Percentiles rank a stretch among this genome's conserved stretches.
phyloP scores from a whole-genome alignment of 148 eudicot species.

The Camellia granthamiana region DNA sequence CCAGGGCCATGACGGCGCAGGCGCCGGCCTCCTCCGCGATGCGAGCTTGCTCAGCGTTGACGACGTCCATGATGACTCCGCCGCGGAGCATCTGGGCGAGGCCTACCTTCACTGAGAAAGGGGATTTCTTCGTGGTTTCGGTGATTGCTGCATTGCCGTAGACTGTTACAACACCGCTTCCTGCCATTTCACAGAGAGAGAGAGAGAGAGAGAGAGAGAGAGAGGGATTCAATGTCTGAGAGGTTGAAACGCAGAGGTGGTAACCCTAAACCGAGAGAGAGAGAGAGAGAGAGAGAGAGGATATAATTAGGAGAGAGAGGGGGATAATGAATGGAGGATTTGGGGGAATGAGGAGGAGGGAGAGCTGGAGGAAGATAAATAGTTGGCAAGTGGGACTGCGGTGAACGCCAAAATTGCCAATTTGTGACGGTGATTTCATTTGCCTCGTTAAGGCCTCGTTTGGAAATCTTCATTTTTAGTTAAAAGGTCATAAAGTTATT shows the following conservation, averaged over 20 bases:
- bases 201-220: conserved; percentile 8
- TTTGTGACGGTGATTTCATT: background rate
- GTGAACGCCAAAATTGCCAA: background rate
- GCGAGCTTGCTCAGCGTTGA: conserved; percentile 81
- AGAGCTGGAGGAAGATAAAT: background rate
- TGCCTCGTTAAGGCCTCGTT: too few relatives aligned
- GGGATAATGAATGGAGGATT: background rate
- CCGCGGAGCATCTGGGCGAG: conserved; percentile 97
- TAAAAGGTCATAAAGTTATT: too few relatives aligned
- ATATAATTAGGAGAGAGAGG: background rate
- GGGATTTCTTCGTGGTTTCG: conserved; percentile 64
- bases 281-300: background rate
- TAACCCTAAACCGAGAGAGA: background rate
- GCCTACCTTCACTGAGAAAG: conserved; percentile 93
- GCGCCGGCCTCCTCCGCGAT: conserved; percentile 96
- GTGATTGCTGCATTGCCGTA: conserved; percentile 72
- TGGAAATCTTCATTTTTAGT: too few relatives aligned
- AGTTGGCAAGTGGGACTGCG: background rate
- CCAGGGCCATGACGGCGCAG: conserved; percentile 94
- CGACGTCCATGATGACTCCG: conserved; percentile 97
- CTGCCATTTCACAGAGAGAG: conserved; percentile 28
- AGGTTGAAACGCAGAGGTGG: background rate
- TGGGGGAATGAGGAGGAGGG: background rate
- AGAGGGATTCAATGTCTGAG: background rate
- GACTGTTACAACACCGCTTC: conserved; percentile 62